phyloP scores from a whole-genome alignment of 2,329 filamentous ascomycete species.

The Penicillium sp. region DNA sequence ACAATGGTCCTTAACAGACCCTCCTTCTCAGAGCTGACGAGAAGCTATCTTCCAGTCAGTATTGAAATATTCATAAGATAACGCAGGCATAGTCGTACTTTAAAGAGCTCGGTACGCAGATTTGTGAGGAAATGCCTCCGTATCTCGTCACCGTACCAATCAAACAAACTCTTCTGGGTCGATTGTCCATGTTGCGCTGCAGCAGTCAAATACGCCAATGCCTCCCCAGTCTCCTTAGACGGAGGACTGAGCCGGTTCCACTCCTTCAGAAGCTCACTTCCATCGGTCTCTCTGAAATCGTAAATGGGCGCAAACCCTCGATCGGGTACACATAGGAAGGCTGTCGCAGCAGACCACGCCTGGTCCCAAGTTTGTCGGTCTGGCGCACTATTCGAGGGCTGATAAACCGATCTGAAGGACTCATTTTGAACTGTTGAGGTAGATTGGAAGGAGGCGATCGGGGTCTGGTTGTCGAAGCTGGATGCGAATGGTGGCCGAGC shows the following conservation, averaged over 20 bases:
- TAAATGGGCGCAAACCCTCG: constrained; percentile 33
- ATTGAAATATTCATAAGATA: not conserved
- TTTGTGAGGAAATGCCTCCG: constrained; percentile 44
- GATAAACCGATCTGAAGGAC: constrained; percentile 13
- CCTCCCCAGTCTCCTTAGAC: constrained; percentile 31
- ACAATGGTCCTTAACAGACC: constrained; percentile 33
- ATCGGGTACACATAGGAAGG: constrained; percentile 41
- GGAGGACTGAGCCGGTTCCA: constrained; percentile 33
- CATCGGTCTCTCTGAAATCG: constrained; percentile 24
- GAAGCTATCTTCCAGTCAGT: constrained; percentile 23
- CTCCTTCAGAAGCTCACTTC: constrained; percentile 28
- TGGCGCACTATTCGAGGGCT: constrained; percentile 14
- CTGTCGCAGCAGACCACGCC: constrained; percentile 43
- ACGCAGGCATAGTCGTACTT: constrained; percentile 26
- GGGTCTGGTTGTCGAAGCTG: constrained; percentile 18
- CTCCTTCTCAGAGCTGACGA: constrained; percentile 24
- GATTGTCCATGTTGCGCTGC: constrained; percentile 1
- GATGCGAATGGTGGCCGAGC: constrained; percentile 32
- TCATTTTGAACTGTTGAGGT: constrained; percentile 18
- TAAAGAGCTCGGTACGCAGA: constrained; percentile 31
- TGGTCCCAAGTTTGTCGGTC: constrained; percentile 40
- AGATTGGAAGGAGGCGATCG: constrained; percentile 18
- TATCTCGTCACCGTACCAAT: constrained; percentile 47
- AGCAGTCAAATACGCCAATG: constrained; percentile 34
- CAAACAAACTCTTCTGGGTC: constrained; percentile 33